Conservation (phyloP, 257 asterid species). For the Osmanthus fragrans region DNA sequence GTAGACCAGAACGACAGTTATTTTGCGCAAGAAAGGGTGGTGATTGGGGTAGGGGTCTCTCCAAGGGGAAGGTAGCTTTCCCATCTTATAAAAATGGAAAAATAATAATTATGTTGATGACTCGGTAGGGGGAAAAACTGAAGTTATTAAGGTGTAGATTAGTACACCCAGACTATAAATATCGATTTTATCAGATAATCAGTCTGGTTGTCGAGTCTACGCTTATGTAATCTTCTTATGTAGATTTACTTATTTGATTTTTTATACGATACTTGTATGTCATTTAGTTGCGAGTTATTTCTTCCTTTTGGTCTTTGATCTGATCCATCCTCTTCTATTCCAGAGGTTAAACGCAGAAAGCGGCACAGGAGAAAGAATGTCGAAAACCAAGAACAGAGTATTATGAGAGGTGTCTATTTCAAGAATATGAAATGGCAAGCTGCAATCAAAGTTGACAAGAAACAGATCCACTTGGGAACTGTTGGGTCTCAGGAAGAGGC, state of each 20-base stretch:
- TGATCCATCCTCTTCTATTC: conserved; percentile 9
- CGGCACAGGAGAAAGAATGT: conserved; percentile 81
- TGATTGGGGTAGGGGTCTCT: background rate
- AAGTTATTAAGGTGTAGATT: background rate
- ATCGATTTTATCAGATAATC: background rate
- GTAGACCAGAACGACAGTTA: background rate
- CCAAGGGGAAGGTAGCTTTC: no score
- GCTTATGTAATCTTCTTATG: background rate
- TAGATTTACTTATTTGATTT: background rate
- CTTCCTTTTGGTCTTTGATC: conserved; percentile 1
- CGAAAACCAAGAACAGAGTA: conserved; percentile 72
- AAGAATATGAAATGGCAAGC: conserved; percentile 99
- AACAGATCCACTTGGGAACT: conserved; percentile 93
- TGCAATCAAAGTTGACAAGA: conserved; percentile 95
- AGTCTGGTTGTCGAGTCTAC: background rate
- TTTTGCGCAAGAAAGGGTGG: background rate
- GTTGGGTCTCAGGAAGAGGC: conserved; percentile 97
- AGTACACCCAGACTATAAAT: background rate
- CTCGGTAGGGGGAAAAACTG: background rate
- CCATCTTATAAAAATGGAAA: no score
- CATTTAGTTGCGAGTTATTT: background rate
- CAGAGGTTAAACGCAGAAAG: conserved; percentile 86
- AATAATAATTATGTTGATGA: no score
- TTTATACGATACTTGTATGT: background rate
- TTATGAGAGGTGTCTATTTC: conserved; percentile 91